phyloP scores from a whole-genome alignment of 306 rosid genomes.

The Acmispon strigosus region DNA sequence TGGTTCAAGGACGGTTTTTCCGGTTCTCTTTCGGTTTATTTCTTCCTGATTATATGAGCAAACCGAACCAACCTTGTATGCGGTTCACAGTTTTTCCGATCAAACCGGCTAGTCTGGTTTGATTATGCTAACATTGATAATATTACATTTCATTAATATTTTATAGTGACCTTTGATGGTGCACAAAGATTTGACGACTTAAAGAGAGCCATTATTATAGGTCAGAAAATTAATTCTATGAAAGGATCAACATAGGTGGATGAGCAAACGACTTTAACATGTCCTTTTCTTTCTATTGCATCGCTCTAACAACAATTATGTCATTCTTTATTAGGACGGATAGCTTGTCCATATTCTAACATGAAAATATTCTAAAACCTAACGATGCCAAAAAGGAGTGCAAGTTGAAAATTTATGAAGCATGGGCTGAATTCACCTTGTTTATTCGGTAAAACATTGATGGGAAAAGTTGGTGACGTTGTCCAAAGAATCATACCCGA shows the following conservation, averaged over 20 bases:
- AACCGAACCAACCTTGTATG: too few species aligned
- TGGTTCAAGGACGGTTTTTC: too few species aligned
- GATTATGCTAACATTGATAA: too few species aligned
- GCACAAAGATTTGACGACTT: conserved; percentile 28
- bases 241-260: conserved; percentile 20
- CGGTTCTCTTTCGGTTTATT: too few species aligned
- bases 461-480: conserved; percentile 23
- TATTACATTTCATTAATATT: too few species aligned
- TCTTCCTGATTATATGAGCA: too few species aligned
- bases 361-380: conserved; percentile 20
- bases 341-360: conserved; percentile 18
- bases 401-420: conserved; percentile 10
- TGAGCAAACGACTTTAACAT: conserved; percentile 19
- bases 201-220: conserved; percentile 26
- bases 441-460: conserved; percentile 7
- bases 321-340: conserved; percentile 8
- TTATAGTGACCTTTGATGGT: neutral
- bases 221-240: conserved; percentile 18
- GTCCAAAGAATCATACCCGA: conserved; percentile 24
- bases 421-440: conserved; percentile 28
- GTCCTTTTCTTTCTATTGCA: conserved; percentile 24
- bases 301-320: conserved; percentile 2
- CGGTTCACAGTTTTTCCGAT: too few species aligned
- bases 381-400: neutral
- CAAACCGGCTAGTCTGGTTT: too few species aligned